Percentiles rank a stretch among this genome's conserved stretches.
phyloP scores from a whole-genome alignment of 2,329 filamentous ascomycete genomes.

The Aspergillus pseudoterreus region DNA sequence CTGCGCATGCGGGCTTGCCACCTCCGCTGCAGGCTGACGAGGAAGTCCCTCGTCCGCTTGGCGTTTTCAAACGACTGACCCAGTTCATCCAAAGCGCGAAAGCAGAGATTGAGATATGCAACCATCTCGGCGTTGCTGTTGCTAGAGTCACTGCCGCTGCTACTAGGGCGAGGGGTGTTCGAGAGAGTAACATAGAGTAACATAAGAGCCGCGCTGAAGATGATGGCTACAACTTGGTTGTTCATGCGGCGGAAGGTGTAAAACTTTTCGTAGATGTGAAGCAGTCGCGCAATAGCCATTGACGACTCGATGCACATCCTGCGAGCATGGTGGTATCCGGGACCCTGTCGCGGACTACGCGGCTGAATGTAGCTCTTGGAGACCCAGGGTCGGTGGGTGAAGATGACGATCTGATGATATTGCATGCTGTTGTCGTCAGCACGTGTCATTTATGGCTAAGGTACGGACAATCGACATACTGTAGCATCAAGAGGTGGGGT shows the following conservation, averaged over 20 bases:
- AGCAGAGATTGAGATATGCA: conserved; percentile 38
- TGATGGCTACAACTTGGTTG: conserved; percentile 43
- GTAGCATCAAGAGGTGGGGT: conserved; percentile 41
- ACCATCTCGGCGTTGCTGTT: conserved; percentile 31
- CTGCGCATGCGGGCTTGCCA: conserved; percentile 37
- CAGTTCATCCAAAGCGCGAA: conserved; percentile 41
- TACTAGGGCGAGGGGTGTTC: conserved; percentile 23
- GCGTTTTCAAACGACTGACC: conserved; percentile 40
- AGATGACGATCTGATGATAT: conserved; percentile 44
- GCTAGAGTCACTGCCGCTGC: conserved; percentile 16
- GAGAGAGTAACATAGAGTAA: conserved; percentile 37
- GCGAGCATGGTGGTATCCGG: conserved; percentile 42
- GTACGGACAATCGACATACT: conserved; percentile 23
- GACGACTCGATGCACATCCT: conserved; percentile 43
- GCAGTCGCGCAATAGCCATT: conserved; percentile 37
- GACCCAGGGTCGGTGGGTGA: conserved; percentile 44
- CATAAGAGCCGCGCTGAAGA: conserved; percentile 43
- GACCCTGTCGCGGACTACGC: conserved; percentile 38
- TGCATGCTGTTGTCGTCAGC: conserved; percentile 32
- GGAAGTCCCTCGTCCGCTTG: conserved; percentile 37
- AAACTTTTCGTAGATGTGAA: conserved; percentile 39
- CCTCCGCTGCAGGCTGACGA: conserved; percentile 35
- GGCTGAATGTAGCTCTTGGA: conserved; percentile 43
- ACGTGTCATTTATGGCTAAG: background rate
- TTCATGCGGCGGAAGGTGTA: conserved; percentile 44